A percentile compares a stretch with the other conserved stretches of the same genome.
phyloP scores from a whole-genome alignment of 2,329 filamentous ascomycete species.

The Colletotrichum nymphaeae region DNA sequence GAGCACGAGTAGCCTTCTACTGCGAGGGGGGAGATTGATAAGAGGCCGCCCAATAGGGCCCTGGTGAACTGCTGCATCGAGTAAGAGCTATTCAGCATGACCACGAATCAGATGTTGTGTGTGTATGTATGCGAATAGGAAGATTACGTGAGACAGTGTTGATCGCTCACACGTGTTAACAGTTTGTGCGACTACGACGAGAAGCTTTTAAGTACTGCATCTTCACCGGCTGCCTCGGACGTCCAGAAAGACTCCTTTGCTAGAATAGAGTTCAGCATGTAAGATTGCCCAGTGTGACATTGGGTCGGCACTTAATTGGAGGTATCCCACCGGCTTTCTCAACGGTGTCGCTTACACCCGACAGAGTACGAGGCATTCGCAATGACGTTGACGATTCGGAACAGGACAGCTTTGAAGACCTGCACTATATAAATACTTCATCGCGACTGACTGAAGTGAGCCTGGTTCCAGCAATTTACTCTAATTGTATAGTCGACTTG shows the following conservation, averaged over 20 bases:
- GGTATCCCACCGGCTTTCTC: background rate
- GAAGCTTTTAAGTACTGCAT: background rate
- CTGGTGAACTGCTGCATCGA: background rate
- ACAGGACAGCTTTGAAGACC: background rate
- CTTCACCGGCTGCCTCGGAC: background rate
- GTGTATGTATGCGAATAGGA: background rate
- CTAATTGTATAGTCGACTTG: too few species aligned
- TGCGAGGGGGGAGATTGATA: background rate
- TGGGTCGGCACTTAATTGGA: background rate
- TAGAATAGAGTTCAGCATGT: background rate
- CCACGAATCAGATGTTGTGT: background rate
- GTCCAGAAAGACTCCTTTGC: background rate
- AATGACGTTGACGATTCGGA: background rate
- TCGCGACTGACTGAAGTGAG: too few species aligned
- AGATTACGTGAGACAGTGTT: background rate
- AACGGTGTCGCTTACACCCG: background rate
- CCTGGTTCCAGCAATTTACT: rapidly evolving
- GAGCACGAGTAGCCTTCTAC: background rate
- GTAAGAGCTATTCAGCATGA: background rate
- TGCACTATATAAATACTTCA: too few species aligned
- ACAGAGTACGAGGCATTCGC: background rate
- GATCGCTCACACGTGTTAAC: too few species aligned
- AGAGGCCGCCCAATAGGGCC: background rate
- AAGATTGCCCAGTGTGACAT: background rate
- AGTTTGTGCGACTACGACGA: background rate